Evolutionary conservation across 305 asterid genomes (phyloP).

Genomic region (Fraxinus floribunda): DNA sequence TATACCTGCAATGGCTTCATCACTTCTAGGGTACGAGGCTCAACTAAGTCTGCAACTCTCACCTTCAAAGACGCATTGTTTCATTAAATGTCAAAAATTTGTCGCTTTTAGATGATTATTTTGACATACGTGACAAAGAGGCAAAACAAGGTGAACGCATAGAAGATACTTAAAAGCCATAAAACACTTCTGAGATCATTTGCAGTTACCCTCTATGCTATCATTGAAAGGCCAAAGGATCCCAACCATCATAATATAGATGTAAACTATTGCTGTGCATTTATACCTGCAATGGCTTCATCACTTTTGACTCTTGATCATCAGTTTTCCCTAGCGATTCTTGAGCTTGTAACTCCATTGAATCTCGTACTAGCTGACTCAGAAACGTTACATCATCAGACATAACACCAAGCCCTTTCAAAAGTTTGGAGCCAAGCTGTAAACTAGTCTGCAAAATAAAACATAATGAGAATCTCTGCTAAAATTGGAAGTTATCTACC

Average conservation of each 20-base stretch:
- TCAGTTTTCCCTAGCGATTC: conserved; percentile 52
- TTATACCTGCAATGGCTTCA: conserved; percentile 93
- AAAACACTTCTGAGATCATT: background rate
- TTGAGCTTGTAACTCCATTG: conserved; percentile 95
- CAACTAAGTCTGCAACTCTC: conserved; percentile 71
- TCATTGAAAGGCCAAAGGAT: background rate
- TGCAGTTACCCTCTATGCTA: background rate
- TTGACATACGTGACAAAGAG: background rate
- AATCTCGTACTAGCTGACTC: conserved; percentile 73
- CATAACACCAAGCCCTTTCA: conserved; percentile 92
- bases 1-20: too few species aligned
- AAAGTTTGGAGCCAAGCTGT: conserved; percentile 93
- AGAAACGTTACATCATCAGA: conserved; percentile 82
- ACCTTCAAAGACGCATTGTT: conserved; percentile 41
- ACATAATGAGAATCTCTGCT: conserved; percentile 22
- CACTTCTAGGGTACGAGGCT: conserved; percentile 21
- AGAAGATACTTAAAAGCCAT: background rate
- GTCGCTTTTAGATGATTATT: background rate
- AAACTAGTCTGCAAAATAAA: conserved; percentile 70
- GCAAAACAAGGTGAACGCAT: background rate
- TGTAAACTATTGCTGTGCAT: background rate
- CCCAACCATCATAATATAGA: background rate
- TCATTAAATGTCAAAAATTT: background rate
- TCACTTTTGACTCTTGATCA: conserved; percentile 43
- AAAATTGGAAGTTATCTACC: background rate